These are phyloP conservation scores for Collybiopsis confluens DNA, from an alignment of 768 basidiomycete genomes.

Conservation along the genomic window DNA sequence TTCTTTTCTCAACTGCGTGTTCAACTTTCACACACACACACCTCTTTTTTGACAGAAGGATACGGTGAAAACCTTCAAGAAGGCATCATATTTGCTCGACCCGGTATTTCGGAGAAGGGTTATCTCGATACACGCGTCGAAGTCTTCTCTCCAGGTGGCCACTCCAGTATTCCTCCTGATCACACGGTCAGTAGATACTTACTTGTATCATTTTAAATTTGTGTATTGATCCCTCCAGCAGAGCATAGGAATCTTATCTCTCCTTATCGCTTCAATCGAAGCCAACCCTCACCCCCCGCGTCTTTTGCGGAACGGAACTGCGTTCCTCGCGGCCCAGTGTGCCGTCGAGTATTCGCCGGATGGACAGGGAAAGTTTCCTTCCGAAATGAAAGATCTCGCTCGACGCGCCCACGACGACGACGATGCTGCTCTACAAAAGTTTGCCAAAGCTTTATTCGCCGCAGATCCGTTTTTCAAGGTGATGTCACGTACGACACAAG, in stretches of 20 bases:
- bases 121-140: conserved; percentile 39
- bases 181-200: conserved; percentile 58
- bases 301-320: conserved; percentile 34
- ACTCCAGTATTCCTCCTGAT: conserved; percentile 59
- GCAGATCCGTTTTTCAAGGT: conserved; percentile 14
- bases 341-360: conserved; percentile 24
- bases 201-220: not conserved
- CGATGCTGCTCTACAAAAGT: conserved; percentile 32
- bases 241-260: conserved; percentile 59
- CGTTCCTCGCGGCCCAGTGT: conserved; percentile 30
- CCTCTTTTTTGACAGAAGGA: conserved; percentile 8
- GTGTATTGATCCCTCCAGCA: conserved; percentile 2
- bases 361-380: not conserved
- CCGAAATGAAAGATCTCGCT: conserved; percentile 7
- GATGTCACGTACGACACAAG: conserved; percentile 44
- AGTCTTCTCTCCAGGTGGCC: conserved; percentile 52
- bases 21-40: too few relatives aligned
- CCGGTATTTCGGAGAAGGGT: conserved; percentile 51
- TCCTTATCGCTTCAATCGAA: conserved; percentile 47
- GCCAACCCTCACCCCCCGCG: conserved; percentile 30
- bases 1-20: not conserved
- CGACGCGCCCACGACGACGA: conserved; percentile 22
- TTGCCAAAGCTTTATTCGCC: conserved; percentile 28
- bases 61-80: conserved; percentile 13
- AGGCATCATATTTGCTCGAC: conserved; percentile 37